Evolutionary conservation across 163 green algal genomes (phyloP), one percentile per base, ranked within the genome.

Genomic region (Chlamydomonas reinhardtii): DNA sequence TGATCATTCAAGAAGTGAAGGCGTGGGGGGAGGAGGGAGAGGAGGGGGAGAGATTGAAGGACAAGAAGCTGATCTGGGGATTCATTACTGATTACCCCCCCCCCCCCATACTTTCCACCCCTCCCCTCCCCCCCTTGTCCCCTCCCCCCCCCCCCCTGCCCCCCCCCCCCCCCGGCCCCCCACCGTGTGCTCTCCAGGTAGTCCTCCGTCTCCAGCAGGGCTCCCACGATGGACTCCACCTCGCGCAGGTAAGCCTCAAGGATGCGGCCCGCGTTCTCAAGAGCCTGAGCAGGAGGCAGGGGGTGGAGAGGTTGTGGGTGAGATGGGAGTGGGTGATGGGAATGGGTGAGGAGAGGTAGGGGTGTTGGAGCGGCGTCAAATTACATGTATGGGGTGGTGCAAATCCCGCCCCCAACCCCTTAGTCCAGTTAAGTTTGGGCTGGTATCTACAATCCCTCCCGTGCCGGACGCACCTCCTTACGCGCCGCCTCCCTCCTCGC

Each of bases 171-270:
- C n/a, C 9, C 73, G n/a, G n/a, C 17, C n/a, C 27, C 77, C 14
- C 43, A 85, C 77, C 77, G 65, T 6, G 66, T 76, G 20, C 25
- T 69, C 43, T 85, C 77, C 31, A 85, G 32, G 66, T 59, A 76
- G 68, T 85, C 77, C 66, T 85, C 77, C 48, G n/a, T 54, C 66
- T 85, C 77, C 66, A 85, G 66, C 43, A 85, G 77, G 12, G 35
- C 56, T 3, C 77, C 77, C 77, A 76, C 66, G 19, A 85, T 76
- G 66, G 77, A 85, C 77, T 85, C 64, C 27, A 85, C 39, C 77
- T 85, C 77, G 22, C 77, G 77, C 4, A 59, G 66, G 65, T 85
- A 85, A 4, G 77, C 76, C 48, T 85, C 77, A 66, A 85, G 68
- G 31, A 85, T 85, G 32, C 77, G 77, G n/a, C n/a, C 43, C 43